Base-by-base conservation (phyloP, 192 early-diverging fungal genomes). In the Coemansia sp. region DNA sequence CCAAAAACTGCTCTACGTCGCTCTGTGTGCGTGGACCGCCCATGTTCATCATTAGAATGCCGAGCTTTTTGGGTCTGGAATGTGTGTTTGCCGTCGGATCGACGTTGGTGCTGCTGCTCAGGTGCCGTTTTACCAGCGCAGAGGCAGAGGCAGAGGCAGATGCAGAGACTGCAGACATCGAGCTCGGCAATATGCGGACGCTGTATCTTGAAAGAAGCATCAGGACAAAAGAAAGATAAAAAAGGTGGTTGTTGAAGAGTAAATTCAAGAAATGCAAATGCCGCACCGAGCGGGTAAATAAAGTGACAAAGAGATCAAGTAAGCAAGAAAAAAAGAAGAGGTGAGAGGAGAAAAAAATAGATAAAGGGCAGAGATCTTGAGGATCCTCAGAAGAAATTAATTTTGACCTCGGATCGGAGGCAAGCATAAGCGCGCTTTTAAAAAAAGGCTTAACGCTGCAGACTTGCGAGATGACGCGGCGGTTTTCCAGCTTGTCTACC, bases 21-120 rank as follows among this genome's bases (percentile, higher is more conserved):
- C 85, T 82, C 60, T 92, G 77, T 4, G 81, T 92, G 32, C 83
- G 74, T 8, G 96, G 94, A 0, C 96, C 96, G 34, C 96, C 96
- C 87, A 98, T 88, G 78, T 98, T 98, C 83, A 95, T 93, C 58
- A 98, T 77, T 11, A 96, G 75, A 61, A 98, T 85, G 32, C 88
- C 96, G 2, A 95, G 94, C 48, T 72, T 68, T 49, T 14, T 33
- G 52, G 59, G 49, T 31, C 65, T 64, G 60, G 64, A 67, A 57
- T 68, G 66, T 32, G 63, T 51, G 28, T 67, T 34, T 20, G 11
- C 12, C 16, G 3, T 14, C 16, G 42, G 42, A 45, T 45, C 42
- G 42, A 11, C 10, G 42, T 11, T 14, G 12, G n/a, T n/a, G n/a
- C 45, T 40, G 55, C 60, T 42, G 60, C 28, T 30, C 25, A 61